phyloP scores from a whole-genome alignment of 768 basidiomycete species.

The Pleurotus pulmonarius region DNA sequence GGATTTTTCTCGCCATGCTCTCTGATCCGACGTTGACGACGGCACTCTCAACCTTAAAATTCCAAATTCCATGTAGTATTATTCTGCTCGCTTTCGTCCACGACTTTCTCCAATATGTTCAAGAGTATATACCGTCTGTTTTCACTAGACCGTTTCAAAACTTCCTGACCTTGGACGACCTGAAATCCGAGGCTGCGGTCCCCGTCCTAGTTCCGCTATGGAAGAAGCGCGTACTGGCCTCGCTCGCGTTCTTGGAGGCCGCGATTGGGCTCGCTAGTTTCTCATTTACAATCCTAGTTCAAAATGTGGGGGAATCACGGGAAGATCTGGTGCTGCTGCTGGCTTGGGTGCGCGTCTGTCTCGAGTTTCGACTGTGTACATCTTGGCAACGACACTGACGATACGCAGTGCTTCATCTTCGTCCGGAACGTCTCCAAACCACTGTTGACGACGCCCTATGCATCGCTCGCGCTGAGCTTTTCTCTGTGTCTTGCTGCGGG shows the following conservation, averaged over 20 bases:
- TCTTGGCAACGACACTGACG: slow-evolving; percentile 9
- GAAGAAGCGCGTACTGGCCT: slow-evolving; percentile 30
- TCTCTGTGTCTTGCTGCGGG: slow-evolving; percentile 23
- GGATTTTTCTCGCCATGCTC: slow-evolving; percentile 3
- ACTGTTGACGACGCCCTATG: slow-evolving; percentile 50
- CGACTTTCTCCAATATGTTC: slow-evolving; percentile 22
- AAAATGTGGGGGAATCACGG: slow-evolving; percentile 16
- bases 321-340: slow-evolving; percentile 30
- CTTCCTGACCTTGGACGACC: slow-evolving; percentile 47
- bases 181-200: slow-evolving; percentile 20
- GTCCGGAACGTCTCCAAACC: slow-evolving; percentile 35
- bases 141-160: slow-evolving; percentile 42
- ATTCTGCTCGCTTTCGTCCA: slow-evolving; percentile 24
- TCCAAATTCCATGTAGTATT: slow-evolving; percentile 14
- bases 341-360: slow-evolving; percentile 44
- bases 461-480: slow-evolving; percentile 39
- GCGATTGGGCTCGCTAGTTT: slow-evolving; percentile 41
- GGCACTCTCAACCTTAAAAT: background rate
- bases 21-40: background rate
- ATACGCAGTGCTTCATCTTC: slow-evolving; percentile 39
- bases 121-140: slow-evolving; percentile 15
- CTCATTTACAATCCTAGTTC: slow-evolving; percentile 27
- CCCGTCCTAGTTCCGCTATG: slow-evolving; percentile 14
- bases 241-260: slow-evolving; percentile 33
- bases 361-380: background rate